A percentile compares a stretch with the other conserved stretches of the same genome.
phyloP scores from a whole-genome alignment of 2,329 filamentous ascomycete genomes.

The Scedosporium aurantiacum region DNA sequence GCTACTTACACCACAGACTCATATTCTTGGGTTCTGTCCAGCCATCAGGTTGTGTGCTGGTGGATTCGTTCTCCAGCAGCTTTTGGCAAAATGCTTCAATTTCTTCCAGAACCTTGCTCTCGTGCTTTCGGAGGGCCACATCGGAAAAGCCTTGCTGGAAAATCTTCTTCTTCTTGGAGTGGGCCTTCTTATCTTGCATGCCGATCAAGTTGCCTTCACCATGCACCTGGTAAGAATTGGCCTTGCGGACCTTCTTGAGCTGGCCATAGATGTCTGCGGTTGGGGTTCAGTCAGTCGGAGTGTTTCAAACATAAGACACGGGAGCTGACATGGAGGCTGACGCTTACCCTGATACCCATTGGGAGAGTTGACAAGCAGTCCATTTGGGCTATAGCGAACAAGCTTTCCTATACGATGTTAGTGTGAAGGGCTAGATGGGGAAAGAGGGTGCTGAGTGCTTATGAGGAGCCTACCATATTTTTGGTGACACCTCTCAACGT shows the following conservation, averaged over 20 bases:
- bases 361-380: constrained; percentile 7
- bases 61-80: neutral
- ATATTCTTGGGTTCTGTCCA: neutral
- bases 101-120: neutral
- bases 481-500: constrained; percentile 4
- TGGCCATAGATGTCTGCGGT: constrained; percentile 4
- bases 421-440: neutral
- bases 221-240: constrained; percentile 7
- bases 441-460: neutral
- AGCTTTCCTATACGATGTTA: neutral
- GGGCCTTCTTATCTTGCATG: neutral
- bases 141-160: constrained; percentile 1
- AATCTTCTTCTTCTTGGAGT: neutral
- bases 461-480: constrained; percentile 5
- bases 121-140: neutral
- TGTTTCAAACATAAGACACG: neutral
- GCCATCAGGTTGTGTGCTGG: neutral
- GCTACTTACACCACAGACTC: constrained; percentile 4
- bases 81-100: neutral
- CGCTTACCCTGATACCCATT: constrained; percentile 4
- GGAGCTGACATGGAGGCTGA: no score
- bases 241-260: constrained; percentile 8
- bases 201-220: neutral
- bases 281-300: neutral
- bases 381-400: constrained; percentile 19